phyloP scores from a whole-genome alignment of 1,284 basidiomycete species.

The Ceratobasidium theobromae region DNA sequence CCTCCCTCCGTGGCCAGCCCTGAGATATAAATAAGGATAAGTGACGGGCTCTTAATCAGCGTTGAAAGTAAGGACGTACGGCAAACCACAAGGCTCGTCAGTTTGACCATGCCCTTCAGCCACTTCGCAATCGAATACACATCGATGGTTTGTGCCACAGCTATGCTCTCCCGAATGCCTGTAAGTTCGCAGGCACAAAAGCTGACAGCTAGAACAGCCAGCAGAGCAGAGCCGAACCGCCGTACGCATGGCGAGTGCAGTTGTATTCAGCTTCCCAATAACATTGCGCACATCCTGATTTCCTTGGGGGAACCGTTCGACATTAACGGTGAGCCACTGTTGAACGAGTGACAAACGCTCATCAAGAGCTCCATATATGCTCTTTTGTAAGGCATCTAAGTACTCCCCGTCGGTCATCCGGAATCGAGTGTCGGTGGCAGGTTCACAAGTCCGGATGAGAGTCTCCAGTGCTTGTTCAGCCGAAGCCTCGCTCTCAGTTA shows the following conservation, averaged over 20 bases:
- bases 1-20: conserved; percentile 28
- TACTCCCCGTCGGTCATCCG: neutral
- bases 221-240: conserved; percentile 53
- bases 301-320: conserved; percentile 49
- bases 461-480: neutral
- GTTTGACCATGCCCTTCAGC: conserved; percentile 6
- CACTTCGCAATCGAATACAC: conserved; percentile 23
- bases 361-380: neutral
- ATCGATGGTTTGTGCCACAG: conserved; percentile 33
- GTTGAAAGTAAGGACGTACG: neutral
- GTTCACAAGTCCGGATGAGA: neutral
- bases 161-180: conserved; percentile 28
- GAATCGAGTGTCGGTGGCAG: neutral
- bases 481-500: neutral
- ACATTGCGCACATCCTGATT: conserved; percentile 52
- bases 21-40: neutral
- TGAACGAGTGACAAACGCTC: conserved; percentile 50
- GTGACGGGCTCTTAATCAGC: neutral
- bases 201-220: conserved; percentile 49
- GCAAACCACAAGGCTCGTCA: conserved; percentile 27
- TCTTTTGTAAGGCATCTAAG: neutral
- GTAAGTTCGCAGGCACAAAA: conserved; percentile 12
- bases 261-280: conserved; percentile 48
- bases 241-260: conserved; percentile 49
- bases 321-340: conserved; percentile 54